A percentile compares a stretch with the other conserved stretches of the same genome.
Conservation (phyloP, 768 basidiomycete species). For the Calocybe cyanea region DNA sequence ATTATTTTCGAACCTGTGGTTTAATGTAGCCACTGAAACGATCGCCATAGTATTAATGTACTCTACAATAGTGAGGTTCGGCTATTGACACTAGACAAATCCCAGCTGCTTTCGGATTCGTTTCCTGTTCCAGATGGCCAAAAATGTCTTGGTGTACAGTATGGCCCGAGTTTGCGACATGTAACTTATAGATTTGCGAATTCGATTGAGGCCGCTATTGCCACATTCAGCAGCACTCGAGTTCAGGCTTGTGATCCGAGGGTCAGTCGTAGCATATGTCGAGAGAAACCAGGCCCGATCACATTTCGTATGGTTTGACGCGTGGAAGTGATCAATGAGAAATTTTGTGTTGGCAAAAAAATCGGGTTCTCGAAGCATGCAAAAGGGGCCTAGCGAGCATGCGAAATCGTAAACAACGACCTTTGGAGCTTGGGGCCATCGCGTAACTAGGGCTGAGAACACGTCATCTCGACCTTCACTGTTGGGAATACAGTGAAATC, state of each 20-base stretch:
- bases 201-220: no score
- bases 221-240: conserved; percentile 31
- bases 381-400: no score
- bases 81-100: no score
- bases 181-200: no score
- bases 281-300: conserved; percentile 24
- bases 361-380: conserved; percentile 18
- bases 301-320: conserved; percentile 29
- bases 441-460: no score
- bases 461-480: conserved; percentile 15
- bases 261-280: conserved; percentile 24
- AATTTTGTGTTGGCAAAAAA: conserved; percentile 31
- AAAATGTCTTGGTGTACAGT: no score
- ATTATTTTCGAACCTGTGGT: no score
- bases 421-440: conserved; percentile 15
- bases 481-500: conserved; percentile 16
- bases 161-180: conserved; percentile 30
- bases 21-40: no score
- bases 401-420: no score
- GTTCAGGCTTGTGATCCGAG: conserved; percentile 22
- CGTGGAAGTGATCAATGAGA: conserved; percentile 31
- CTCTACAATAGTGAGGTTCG: no score
- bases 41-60: no score
- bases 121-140: no score
- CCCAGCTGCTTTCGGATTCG: conserved; percentile 22